phyloP scores from a whole-genome alignment of 768 basidiomycete genomes.

The Tulasnella sp. region DNA sequence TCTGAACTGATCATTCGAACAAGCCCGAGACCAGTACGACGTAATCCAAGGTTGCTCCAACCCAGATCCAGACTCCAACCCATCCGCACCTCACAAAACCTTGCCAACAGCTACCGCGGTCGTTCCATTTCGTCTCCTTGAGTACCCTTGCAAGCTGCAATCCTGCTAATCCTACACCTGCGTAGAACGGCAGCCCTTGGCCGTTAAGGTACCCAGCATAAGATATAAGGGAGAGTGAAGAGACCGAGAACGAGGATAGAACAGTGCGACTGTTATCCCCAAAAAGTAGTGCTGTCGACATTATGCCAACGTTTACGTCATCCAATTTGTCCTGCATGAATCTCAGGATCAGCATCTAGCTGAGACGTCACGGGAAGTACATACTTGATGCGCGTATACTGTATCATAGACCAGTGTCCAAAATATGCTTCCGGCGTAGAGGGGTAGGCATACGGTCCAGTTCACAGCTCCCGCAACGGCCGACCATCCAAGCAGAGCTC shows the following conservation, averaged over 20 bases:
- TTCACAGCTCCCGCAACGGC: conserved; percentile 73
- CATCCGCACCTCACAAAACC: conserved; percentile 83
- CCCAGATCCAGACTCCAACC: conserved; percentile 81
- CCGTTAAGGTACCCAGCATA: conserved; percentile 72
- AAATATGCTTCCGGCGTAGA: conserved; percentile 80
- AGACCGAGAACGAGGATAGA: conserved; percentile 58
- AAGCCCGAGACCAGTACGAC: conserved; percentile 19
- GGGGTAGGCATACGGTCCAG: conserved; percentile 72
- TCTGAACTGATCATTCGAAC: not conserved
- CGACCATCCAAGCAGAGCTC: conserved; percentile 90
- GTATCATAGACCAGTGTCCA: conserved; percentile 98
- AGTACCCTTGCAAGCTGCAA: conserved; percentile 71
- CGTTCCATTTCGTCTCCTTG: conserved; percentile 61
- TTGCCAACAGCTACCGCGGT: conserved; percentile 72
- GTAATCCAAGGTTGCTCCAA: conserved; percentile 68
- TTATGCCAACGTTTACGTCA: conserved; percentile 78
- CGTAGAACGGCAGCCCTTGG: conserved; percentile 67
- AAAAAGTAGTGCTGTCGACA: conserved; percentile 89
- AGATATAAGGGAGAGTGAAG: conserved; percentile 61
- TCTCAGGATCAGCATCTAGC: no score
- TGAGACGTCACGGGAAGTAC: conserved; percentile 13
- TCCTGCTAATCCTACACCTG: conserved; percentile 61
- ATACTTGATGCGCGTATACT: conserved; percentile 92
- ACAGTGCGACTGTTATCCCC: conserved; percentile 64
- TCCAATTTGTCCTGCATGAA: conserved; percentile 78